Evolutionary conservation across 2,329 filamentous ascomycete genomes (phyloP).

Genomic region (Diaporthe ampelina): DNA sequence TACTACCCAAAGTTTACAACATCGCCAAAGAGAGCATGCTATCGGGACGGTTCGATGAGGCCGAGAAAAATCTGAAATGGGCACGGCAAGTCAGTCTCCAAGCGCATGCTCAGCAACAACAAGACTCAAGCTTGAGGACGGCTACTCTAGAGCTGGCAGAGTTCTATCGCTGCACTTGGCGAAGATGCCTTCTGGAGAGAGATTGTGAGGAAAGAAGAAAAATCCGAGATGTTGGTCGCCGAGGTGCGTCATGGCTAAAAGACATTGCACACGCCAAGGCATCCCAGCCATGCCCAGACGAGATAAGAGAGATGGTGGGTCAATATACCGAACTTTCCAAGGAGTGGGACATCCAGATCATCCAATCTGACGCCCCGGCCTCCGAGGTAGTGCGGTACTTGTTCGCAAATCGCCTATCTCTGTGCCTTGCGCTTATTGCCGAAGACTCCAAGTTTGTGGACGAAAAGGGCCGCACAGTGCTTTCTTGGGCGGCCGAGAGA

Average conservation of each 20-base stretch:
- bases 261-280: neutral
- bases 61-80: neutral
- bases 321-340: neutral
- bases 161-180: neutral
- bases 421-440: neutral
- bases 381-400: neutral
- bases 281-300: neutral
- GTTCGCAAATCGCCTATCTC: neutral
- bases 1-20: neutral
- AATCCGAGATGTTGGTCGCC: neutral
- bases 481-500: neutral
- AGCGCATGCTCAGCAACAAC: neutral
- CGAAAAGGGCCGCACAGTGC: neutral
- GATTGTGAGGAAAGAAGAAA: neutral
- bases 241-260: neutral
- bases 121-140: neutral
- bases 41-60: neutral
- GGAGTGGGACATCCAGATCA: neutral
- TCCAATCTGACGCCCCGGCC: neutral
- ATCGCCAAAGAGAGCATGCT: neutral
- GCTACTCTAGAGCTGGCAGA: neutral
- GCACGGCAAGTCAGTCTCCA: neutral
- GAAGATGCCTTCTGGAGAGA: neutral
- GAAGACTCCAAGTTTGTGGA: neutral
- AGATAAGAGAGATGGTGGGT: neutral